Evolutionary conservation across 306 rosid species (phyloP).

Genomic region (Hippophae gyantsensis): DNA sequence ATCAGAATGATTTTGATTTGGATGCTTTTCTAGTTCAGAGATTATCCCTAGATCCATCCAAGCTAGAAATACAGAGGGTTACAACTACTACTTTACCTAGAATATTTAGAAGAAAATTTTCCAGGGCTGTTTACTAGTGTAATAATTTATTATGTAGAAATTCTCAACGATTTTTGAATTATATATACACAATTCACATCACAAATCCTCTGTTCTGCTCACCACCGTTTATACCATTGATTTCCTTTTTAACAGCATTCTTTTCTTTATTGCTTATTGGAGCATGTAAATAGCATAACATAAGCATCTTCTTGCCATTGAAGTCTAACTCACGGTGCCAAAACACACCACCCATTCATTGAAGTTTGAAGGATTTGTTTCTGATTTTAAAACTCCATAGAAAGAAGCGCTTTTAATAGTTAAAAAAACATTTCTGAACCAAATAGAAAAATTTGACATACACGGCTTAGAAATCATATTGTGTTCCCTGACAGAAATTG

Average conservation of each 20-base stretch:
- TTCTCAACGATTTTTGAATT: background rate
- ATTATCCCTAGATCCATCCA: conserved; percentile 55
- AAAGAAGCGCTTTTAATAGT: conserved; percentile 12
- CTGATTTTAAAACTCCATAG: too few relatives aligned
- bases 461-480: too few relatives aligned
- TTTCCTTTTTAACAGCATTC: conserved; percentile 1
- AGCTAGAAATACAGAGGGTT: conserved; percentile 50
- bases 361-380: conserved; percentile 14
- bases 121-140: conserved; percentile 2
- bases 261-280: conserved; percentile 11
- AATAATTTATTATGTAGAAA: conserved; percentile 5
- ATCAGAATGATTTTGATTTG: conserved; percentile 43
- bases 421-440: conserved; percentile 25
- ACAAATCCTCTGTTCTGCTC: too few relatives aligned
- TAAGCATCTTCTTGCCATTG: conserved; percentile 25
- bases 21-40: conserved; percentile 56
- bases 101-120: conserved; percentile 18
- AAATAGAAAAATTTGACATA: too few relatives aligned
- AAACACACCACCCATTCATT: conserved; percentile 41
- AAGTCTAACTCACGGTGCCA: conserved; percentile 45
- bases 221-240: conserved; percentile 7
- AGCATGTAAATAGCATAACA: conserved; percentile 8
- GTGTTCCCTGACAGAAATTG: too few relatives aligned
- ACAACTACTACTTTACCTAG: conserved; percentile 22
- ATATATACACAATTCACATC: background rate